A percentile compares a stretch with the other conserved stretches of the same genome.
Evolutionary conservation across 2,329 filamentous ascomycete genomes (phyloP).

Genomic region (Lojkania enalia): DNA sequence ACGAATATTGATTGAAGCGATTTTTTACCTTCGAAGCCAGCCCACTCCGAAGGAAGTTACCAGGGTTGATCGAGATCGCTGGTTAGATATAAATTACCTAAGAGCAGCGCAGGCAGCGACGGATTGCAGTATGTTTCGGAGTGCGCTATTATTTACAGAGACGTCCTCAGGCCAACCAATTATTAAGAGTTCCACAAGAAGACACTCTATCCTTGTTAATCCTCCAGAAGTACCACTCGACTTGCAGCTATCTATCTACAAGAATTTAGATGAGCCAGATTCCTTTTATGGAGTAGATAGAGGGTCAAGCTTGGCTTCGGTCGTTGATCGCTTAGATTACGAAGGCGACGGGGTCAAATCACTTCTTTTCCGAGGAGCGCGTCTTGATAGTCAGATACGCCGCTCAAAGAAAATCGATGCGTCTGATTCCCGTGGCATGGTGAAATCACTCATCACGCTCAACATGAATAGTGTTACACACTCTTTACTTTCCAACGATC

Average conservation of each 20-base stretch:
- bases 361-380: slow-evolving; percentile 85
- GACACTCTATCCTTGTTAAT: slow-evolving; percentile 59
- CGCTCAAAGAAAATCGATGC: slow-evolving; percentile 59
- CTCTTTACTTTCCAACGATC: slow-evolving; percentile 71
- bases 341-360: slow-evolving; percentile 86
- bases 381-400: slow-evolving; percentile 83
- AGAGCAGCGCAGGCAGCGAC: slow-evolving; percentile 72
- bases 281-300: slow-evolving; percentile 91
- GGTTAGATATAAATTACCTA: slow-evolving; percentile 82
- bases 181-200: slow-evolving; percentile 59
- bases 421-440: slow-evolving; percentile 68
- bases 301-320: slow-evolving; percentile 72
- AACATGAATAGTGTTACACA: slow-evolving; percentile 86
- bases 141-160: slow-evolving; percentile 82
- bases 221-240: slow-evolving; percentile 60
- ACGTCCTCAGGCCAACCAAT: slow-evolving; percentile 61
- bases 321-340: slow-evolving; percentile 83
- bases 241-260: slow-evolving; percentile 79
- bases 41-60: slow-evolving; percentile 73
- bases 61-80: slow-evolving; percentile 75
- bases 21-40: slow-evolving; percentile 89
- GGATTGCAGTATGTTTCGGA: slow-evolving; percentile 82
- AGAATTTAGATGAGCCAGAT: slow-evolving; percentile 93
- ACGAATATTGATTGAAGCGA: slow-evolving; percentile 72
- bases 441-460: slow-evolving; percentile 76